Evolutionary conservation across 495 filamentous ascomycete species (phyloP).

Genomic region (Ramalina intermedia): DNA sequence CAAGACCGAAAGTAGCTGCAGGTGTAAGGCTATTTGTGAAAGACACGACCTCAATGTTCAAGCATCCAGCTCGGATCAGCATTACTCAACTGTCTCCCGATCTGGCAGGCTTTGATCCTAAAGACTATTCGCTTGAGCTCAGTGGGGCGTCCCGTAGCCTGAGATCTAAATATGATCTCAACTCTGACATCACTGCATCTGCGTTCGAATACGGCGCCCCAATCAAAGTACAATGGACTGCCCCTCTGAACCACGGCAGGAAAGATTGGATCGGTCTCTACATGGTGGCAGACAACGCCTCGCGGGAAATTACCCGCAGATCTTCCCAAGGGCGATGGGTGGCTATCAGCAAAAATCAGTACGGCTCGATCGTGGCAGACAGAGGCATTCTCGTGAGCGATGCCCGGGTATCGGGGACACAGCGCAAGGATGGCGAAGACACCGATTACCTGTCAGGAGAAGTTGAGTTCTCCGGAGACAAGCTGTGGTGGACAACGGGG

Average conservation of each 20-base stretch:
- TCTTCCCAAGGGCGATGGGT: conserved; percentile 85
- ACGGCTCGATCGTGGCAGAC: conserved; percentile 63
- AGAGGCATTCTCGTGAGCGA: conserved; percentile 65
- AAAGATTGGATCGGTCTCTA: conserved; percentile 95
- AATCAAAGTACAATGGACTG: conserved; percentile 83
- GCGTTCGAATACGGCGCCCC: conserved; percentile 83
- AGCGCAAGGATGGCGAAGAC: conserved; percentile 32
- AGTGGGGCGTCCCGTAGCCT: conserved; percentile 48
- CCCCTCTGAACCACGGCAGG: conserved; percentile 78
- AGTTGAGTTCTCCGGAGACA: conserved; percentile 80
- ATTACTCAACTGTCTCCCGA: conserved; percentile 71
- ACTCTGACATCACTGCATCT: conserved; percentile 51
- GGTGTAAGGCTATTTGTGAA: conserved; percentile 76
- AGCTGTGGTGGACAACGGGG: conserved; percentile 91
- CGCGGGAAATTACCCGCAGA: conserved; percentile 66
- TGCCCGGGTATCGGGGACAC: conserved; percentile 27
- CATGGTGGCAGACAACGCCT: conserved; percentile 82
- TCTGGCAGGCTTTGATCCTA: conserved; percentile 67
- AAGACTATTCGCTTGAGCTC: conserved; percentile 66
- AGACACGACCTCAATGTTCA: conserved; percentile 79
- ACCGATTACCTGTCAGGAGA: conserved; percentile 52
- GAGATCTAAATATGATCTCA: conserved; percentile 32
- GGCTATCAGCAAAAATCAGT: conserved; percentile 59
- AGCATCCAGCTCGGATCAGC: conserved; percentile 77
- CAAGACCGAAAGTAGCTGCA: conserved; percentile 73